Evolutionary conservation across 169 alveolate genomes (phyloP).

Genomic region (Cryptosporidium parvum): DNA sequence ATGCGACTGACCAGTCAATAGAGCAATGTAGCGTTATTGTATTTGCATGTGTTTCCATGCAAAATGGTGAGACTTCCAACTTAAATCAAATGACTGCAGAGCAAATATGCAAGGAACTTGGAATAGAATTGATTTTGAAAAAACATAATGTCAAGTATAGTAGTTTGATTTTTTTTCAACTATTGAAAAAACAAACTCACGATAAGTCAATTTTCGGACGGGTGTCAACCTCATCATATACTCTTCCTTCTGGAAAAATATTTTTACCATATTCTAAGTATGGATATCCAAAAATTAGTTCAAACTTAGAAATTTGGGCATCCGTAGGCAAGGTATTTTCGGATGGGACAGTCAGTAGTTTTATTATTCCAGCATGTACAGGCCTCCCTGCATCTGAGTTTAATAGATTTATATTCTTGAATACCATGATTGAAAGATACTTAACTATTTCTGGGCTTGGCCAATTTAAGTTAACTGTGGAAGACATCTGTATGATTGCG

Average conservation of each 20-base stretch:
- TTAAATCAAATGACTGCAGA: conserved; percentile 31
- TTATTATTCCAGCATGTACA: conserved; percentile 41
- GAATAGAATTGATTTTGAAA: neutral
- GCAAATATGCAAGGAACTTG: conserved; percentile 54
- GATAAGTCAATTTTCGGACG: conserved; percentile 1
- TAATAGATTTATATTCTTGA: conserved; percentile 31
- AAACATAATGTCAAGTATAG: conserved; percentile 12
- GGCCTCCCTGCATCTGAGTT: conserved; percentile 48
- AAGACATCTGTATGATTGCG: conserved; percentile 29
- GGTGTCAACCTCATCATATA: neutral
- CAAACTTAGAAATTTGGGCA: conserved; percentile 48
- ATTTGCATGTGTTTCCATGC: conserved; percentile 11
- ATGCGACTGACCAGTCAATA: conserved; percentile 41
- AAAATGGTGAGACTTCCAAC: neutral
- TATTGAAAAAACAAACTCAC: conserved; percentile 34
- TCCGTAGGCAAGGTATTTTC: conserved; percentile 37
- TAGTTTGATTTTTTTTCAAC: neutral
- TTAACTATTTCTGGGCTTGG: conserved; percentile 47
- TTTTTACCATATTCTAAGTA: conserved; percentile 34
- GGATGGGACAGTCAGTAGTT: conserved; percentile 59
- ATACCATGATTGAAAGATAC: conserved; percentile 20
- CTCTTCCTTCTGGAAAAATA: conserved; percentile 58
- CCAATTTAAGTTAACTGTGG: conserved; percentile 39
- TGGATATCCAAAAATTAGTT: conserved; percentile 11
- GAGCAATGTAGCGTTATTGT: conserved; percentile 46